Evolutionary conservation across 2,329 filamentous ascomycete species (phyloP).

Genomic region (Diaporthe sp.): DNA sequence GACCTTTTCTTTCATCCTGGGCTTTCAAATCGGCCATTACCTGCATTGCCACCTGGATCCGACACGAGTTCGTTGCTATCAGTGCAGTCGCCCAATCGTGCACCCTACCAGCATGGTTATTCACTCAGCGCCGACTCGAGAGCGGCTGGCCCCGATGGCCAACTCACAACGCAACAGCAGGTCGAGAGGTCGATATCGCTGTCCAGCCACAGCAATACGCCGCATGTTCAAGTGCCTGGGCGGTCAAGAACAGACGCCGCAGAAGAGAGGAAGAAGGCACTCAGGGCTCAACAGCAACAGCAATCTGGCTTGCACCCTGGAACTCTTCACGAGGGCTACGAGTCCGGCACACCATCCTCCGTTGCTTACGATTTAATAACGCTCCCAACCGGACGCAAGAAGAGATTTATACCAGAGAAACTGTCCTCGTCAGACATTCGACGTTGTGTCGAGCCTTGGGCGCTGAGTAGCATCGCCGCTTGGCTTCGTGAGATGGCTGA

Average conservation of each 20-base stretch:
- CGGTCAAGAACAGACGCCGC: conserved; percentile 96
- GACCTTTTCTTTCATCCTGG: conserved; percentile 97
- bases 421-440: conserved; percentile 84
- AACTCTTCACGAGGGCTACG: conserved; percentile 68
- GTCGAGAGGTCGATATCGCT: conserved; percentile 85
- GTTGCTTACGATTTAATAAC: conserved; percentile 86
- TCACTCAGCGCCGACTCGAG: conserved; percentile 63
- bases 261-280: conserved; percentile 69
- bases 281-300: conserved; percentile 66
- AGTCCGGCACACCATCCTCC: conserved; percentile 65
- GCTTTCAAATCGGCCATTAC: conserved; percentile 75
- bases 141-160: conserved; percentile 62
- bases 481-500: conserved; percentile 94
- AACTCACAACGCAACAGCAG: conserved; percentile 58
- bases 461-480: conserved; percentile 84
- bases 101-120: conserved; percentile 63
- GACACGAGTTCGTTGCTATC: conserved; percentile 70
- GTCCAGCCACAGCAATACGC: conserved; percentile 84
- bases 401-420: conserved; percentile 88
- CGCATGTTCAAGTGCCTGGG: conserved; percentile 83
- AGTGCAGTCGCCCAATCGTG: conserved; percentile 59
- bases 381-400: conserved; percentile 82
- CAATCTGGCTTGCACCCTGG: conserved; percentile 66
- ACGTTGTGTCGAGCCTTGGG: conserved; percentile 92
- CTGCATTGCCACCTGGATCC: conserved; percentile 71